These are phyloP conservation scores for Aspergillus sp. DNA, from an alignment of 2,329 filamentous ascomycete species.

Conservation along the genomic window DNA sequence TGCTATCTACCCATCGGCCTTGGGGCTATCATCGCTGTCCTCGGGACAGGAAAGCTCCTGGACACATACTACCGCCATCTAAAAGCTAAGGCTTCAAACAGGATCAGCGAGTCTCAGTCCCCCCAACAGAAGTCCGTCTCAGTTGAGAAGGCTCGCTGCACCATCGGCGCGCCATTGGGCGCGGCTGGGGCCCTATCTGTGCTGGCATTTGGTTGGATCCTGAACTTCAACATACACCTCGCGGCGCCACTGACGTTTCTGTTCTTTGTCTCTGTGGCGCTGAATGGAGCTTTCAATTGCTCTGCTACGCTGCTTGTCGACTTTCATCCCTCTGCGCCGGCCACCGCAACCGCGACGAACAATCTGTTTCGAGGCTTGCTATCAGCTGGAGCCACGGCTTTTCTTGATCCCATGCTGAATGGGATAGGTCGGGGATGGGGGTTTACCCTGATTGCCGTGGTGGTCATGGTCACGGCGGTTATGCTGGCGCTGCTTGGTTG, in stretches of 20 bases:
- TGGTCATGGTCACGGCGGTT: neutral
- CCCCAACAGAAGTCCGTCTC: no score
- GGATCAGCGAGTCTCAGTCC: no score
- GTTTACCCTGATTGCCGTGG: slow-evolving; percentile 37
- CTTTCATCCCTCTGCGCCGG: slow-evolving; percentile 35
- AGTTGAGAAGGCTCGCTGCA: slow-evolving; percentile 41
- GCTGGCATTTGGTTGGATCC: slow-evolving; percentile 37
- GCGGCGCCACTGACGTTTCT: slow-evolving; percentile 33
- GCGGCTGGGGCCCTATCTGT: slow-evolving; percentile 25
- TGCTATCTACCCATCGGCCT: slow-evolving; percentile 37
- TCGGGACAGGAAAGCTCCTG: no score
- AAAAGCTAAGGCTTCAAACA: no score
- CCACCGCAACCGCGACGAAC: slow-evolving; percentile 41
- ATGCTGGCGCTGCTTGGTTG: no score
- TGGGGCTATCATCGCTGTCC: no score
- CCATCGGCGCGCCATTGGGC: slow-evolving; percentile 34
- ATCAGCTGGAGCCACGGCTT: slow-evolving; percentile 39
- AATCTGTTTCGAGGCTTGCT: slow-evolving; percentile 42
- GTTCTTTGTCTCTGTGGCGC: slow-evolving; percentile 33
- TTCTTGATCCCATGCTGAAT: slow-evolving; percentile 38
- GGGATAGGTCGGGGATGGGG: slow-evolving; percentile 43
- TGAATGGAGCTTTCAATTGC: slow-evolving; percentile 38
- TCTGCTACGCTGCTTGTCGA: slow-evolving; percentile 48
- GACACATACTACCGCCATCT: no score
- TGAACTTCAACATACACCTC: slow-evolving; percentile 29